Base-by-base conservation (phyloP, 1,284 basidiomycete species). In the Vanrija sp. region DNA sequence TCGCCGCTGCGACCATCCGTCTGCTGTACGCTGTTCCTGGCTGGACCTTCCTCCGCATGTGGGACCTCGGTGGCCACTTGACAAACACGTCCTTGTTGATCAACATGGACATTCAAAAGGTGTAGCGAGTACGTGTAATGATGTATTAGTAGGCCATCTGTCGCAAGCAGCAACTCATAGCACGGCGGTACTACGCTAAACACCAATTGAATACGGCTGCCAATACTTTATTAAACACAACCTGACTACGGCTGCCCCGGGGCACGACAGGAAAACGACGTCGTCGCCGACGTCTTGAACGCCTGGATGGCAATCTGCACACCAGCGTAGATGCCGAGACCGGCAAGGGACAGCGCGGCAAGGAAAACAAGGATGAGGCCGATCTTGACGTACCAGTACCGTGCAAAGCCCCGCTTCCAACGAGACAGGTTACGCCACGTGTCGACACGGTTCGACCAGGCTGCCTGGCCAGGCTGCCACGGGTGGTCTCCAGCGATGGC, bases 331-430 rank as follows among this genome's bases (percentile, higher is more conserved):
- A 62, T 44, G 7, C 60, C 60, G 4, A 62, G 54, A 0, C 12
- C 54, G 23, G 51, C 50, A 8, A 57, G 46, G 7, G 53, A 25
- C 21, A 62, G 52, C 6, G 54, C 53, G 3, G 53, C 53, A 21
- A 58, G 46, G 18, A 51, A 29, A 23, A 44, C 6, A 12, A 51
- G 14, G 29, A 60, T 40, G 21, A 62, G 47, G 3, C 19, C 23
- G 9, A 48, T 5, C 57, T 62, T 62, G 28, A 42, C 43, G 23
- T 57, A 62, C 60, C 60, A 59, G 40, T 59, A 59, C n/a, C 42
- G 51, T 38, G 6, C 38, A 49, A 62, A 59, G 0, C 60, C 60
- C 15, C 60, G 38, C 52, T 57, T 56, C 60, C 60, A 62, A 3
- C 60, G 25, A 14, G 53, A 55, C 25, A 25, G 9, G 9, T 62